These are phyloP conservation scores for Hortaea werneckii DNA, from an alignment of 2,329 filamentous ascomycete species.

Conservation along the genomic window DNA sequence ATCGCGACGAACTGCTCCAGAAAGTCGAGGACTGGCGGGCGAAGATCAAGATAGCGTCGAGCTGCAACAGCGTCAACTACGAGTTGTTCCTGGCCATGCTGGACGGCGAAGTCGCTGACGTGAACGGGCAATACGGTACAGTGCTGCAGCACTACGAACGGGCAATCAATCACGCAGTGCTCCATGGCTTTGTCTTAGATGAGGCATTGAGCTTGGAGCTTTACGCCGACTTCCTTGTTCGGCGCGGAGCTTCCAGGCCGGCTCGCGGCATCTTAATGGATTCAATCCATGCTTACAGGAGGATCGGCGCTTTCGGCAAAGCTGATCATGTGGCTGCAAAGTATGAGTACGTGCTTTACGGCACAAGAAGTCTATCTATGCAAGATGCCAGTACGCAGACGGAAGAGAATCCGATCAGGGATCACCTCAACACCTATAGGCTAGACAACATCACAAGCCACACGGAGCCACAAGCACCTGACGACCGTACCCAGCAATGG, in stretches of 20 bases:
- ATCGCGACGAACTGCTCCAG: constrained; percentile 40
- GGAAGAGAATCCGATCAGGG: constrained; percentile 34
- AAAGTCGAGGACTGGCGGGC: constrained; percentile 47
- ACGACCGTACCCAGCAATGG: constrained; percentile 40
- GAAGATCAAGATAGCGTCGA: constrained; percentile 54
- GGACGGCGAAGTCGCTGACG: constrained; percentile 57
- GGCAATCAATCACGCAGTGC: constrained; percentile 60
- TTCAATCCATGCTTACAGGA: constrained; percentile 56
- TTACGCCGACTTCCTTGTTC: constrained; percentile 60
- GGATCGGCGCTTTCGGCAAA: constrained; percentile 59
- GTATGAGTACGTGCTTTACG: constrained; percentile 57
- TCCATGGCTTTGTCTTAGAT: constrained; percentile 58
- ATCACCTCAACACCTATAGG: constrained; percentile 19
- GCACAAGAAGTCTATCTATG: constrained; percentile 49
- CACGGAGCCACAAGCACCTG: constrained; percentile 28
- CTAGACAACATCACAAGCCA: constrained; percentile 36
- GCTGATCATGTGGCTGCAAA: constrained; percentile 58
- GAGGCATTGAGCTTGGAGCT: constrained; percentile 65
- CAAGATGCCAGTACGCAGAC: constrained; percentile 60
- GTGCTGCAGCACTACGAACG: constrained; percentile 59
- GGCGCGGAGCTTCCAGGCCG: constrained; percentile 54
- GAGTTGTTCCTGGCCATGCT: constrained; percentile 58
- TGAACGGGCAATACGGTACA: constrained; percentile 30
- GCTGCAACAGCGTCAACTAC: constrained; percentile 61
- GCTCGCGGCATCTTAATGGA: constrained; percentile 61